Evolutionary conservation across 441 rosid genomes (phyloP).

Genomic region (Croton setiger): DNA sequence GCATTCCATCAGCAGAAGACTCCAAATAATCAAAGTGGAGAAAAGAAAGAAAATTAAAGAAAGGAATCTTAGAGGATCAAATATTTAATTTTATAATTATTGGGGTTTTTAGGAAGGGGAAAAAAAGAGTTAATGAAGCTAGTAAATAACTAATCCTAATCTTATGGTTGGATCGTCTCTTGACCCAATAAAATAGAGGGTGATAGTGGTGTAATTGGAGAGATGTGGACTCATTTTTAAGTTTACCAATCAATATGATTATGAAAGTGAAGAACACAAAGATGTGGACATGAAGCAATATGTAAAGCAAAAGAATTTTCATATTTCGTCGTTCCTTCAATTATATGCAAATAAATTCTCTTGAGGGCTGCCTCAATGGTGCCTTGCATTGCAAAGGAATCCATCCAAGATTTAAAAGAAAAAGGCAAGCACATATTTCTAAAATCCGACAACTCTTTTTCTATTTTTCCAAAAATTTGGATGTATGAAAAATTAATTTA

Average conservation of each 20-base stretch:
- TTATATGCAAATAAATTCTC: no score
- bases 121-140: not conserved
- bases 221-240: not conserved
- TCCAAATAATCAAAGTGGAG: constrained; percentile 18
- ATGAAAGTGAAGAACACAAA: not conserved
- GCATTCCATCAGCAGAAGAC: constrained; percentile 10
- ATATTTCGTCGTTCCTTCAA: no score
- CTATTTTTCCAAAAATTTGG: not conserved
- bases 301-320: not conserved
- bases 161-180: not conserved
- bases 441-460: no score
- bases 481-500: not conserved
- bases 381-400: no score
- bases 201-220: not conserved
- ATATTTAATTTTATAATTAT: not conserved
- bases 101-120: no score
- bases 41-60: constrained; percentile 5
- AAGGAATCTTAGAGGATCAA: constrained; percentile 15
- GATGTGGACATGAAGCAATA: no score
- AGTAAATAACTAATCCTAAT: not conserved
- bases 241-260: constrained; percentile 1
- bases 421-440: no score
- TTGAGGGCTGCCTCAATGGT: no score
- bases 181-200: not conserved
- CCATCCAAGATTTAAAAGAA: no score